Conservation (phyloP, 495 filamentous ascomycete species). For the Pyronema omphalodes region DNA sequence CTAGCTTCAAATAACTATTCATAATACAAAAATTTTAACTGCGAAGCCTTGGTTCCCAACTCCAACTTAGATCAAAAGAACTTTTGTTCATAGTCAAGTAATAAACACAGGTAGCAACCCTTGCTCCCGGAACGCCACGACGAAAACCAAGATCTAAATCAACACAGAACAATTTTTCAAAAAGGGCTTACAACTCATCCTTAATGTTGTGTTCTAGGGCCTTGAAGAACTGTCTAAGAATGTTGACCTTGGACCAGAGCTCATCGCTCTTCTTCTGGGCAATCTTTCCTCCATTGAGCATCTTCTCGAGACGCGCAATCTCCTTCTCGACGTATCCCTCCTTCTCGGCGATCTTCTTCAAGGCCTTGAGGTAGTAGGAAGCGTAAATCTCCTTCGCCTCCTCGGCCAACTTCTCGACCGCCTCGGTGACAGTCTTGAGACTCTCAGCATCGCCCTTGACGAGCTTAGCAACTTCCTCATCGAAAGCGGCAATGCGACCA, state of each 20-base stretch:
- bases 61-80: too few relatives aligned
- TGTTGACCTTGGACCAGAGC: constrained; percentile 67
- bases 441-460: constrained; percentile 38
- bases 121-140: too few relatives aligned
- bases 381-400: constrained; percentile 62
- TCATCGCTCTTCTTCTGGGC: constrained; percentile 78
- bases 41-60: too few relatives aligned
- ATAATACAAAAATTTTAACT: too few relatives aligned
- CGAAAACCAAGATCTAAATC: not conserved
- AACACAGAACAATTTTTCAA: constrained; percentile 5
- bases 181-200: constrained; percentile 46
- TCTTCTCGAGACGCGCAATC: constrained; percentile 54
- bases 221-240: constrained; percentile 58
- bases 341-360: constrained; percentile 62
- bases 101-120: too few relatives aligned
- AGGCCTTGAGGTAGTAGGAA: constrained; percentile 84
- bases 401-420: constrained; percentile 51
- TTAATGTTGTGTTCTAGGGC: constrained; percentile 27
- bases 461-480: constrained; percentile 52
- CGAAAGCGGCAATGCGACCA: constrained; percentile 62
- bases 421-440: constrained; percentile 35
- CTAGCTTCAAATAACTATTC: too few relatives aligned
- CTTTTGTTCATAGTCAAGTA: too few relatives aligned
- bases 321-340: constrained; percentile 72
- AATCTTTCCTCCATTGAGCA: constrained; percentile 71